phyloP scores from a whole-genome alignment of 306 rosid genomes.

The Fragaria nilgerrensis region DNA sequence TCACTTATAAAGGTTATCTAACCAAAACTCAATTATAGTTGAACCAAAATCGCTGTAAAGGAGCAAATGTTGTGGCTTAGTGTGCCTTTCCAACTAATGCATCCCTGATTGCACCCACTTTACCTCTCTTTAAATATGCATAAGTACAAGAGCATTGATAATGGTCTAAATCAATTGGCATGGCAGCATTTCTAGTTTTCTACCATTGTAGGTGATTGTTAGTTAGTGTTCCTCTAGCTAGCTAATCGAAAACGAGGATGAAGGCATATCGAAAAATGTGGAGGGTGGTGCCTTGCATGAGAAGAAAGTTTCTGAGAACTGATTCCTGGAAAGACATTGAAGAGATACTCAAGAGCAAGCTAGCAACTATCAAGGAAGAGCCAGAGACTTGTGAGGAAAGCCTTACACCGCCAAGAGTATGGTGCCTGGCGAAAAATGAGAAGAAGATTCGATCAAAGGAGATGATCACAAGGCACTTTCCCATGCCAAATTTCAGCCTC shows the following conservation, averaged over 20 bases:
- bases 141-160: constrained; percentile 18
- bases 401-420: constrained; percentile 35
- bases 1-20: constrained; percentile 15
- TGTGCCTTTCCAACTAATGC: constrained; percentile 55
- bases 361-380: constrained; percentile 67
- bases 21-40: constrained; percentile 35
- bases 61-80: constrained; percentile 19
- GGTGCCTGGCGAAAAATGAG: constrained; percentile 39
- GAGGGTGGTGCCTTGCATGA: constrained; percentile 60
- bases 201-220: background rate
- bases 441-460: constrained; percentile 48
- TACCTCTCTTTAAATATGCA: constrained; percentile 18
- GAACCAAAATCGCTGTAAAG: constrained; percentile 68
- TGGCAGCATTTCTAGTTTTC: background rate
- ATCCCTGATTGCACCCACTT: background rate
- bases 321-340: constrained; percentile 62
- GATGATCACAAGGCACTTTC: constrained; percentile 26
- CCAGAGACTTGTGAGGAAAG: constrained; percentile 56
- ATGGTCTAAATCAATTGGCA: background rate
- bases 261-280: constrained; percentile 54
- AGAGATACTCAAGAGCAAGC: constrained; percentile 66
- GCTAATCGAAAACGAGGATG: constrained; percentile 41
- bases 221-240: background rate
- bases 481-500: constrained; percentile 47
- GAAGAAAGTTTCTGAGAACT: constrained; percentile 39